Base-by-base conservation (phyloP, 2,329 filamentous ascomycete species). In the Stenocarpella maydis region DNA sequence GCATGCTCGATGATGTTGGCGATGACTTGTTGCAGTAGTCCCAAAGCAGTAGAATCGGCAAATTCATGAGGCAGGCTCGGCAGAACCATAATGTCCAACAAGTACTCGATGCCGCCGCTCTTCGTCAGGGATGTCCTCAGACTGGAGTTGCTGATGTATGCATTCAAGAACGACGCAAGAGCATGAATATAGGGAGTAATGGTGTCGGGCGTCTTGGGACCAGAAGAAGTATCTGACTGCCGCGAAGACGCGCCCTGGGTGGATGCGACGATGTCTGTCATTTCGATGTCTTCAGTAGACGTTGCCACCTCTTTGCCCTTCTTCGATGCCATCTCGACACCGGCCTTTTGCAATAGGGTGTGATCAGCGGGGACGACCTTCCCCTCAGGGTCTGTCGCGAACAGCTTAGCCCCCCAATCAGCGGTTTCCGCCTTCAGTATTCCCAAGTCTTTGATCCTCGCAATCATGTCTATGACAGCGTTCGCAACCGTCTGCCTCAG, bases 381-480 rank as follows among this genome's bases (percentile, higher is more conserved):
- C 31, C 88, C 90, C 53, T 87, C 80, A 3, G 85, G 78, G 71
- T 87, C 85, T 53, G 87, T 84, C 21, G 89, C 83, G 83, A 92
- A 90, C 21, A 99, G 84, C 76, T 95, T 97, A 0, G 92, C 89
- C 61, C 96, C 96, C 82, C 92, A 90, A 34, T 91, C 91, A 65
- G 88, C 84, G 49, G 87, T 85, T 75, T 86, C 86, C 3, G 93
- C 91, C 77, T 93, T 92, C 50, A 86, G 84, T 63, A 88, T 88
- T 73, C 92, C 94, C 28, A 98, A 82, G 72, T 92, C 86, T 49
- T 90, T 88, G 43, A 99, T 91, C 65, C 94, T 89, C 41, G 91
- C 91, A 71, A 97, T 89, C 93, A 98, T 97, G 72, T 94, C 90
- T 70, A 97, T 87, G 19, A 97, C 90, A n/a, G 93, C 91, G 72